A percentile compares a stretch with the other conserved stretches of the same genome.
Evolutionary conservation across 2,329 filamentous ascomycete species (phyloP).

Genomic region (Thermothelomyces thermophilus): DNA sequence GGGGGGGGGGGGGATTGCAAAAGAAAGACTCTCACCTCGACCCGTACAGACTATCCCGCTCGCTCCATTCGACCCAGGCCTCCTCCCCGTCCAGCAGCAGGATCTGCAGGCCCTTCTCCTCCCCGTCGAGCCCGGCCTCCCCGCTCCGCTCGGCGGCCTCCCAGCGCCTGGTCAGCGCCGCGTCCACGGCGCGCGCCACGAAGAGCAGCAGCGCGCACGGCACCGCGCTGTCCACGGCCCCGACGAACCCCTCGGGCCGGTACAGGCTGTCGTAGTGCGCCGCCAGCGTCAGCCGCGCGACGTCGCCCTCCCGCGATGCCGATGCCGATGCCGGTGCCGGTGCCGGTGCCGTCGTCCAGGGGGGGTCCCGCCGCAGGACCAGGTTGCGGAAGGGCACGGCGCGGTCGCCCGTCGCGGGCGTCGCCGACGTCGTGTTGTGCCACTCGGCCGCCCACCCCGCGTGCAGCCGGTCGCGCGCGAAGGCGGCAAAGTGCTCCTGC

Average conservation of each 20-base stretch:
- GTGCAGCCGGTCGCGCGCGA: slow-evolving; percentile 63
- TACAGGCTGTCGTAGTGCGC: slow-evolving; percentile 92
- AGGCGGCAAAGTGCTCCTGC: slow-evolving; percentile 75
- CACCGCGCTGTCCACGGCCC: slow-evolving; percentile 87
- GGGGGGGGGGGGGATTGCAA: too few species aligned
- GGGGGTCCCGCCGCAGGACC: slow-evolving; percentile 81
- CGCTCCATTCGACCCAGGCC: slow-evolving; percentile 75
- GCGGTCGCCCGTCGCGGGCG: slow-evolving; percentile 63
- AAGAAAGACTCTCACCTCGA: slow-evolving; percentile 53
- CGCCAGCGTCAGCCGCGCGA: slow-evolving; percentile 75
- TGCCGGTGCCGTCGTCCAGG: too few species aligned
- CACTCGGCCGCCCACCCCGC: slow-evolving; percentile 74
- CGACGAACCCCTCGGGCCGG: slow-evolving; percentile 77
- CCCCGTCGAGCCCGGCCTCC: slow-evolving; percentile 48
- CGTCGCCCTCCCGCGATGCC: too few species aligned
- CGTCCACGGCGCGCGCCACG: slow-evolving; percentile 71
- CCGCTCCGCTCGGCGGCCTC: slow-evolving; percentile 49
- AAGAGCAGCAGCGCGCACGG: slow-evolving; percentile 94
- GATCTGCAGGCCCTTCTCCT: slow-evolving; percentile 79
- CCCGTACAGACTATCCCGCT: slow-evolving; percentile 80
- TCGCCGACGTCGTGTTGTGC: slow-evolving; percentile 85
- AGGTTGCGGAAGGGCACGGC: slow-evolving; percentile 81
- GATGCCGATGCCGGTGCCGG: too few species aligned
- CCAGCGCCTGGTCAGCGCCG: slow-evolving; percentile 77
- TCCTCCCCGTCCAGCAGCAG: slow-evolving; percentile 91